These are phyloP conservation scores for Angomonas desouzai DNA, from an alignment of 208 protist genomes.

Conservation along the genomic window DNA sequence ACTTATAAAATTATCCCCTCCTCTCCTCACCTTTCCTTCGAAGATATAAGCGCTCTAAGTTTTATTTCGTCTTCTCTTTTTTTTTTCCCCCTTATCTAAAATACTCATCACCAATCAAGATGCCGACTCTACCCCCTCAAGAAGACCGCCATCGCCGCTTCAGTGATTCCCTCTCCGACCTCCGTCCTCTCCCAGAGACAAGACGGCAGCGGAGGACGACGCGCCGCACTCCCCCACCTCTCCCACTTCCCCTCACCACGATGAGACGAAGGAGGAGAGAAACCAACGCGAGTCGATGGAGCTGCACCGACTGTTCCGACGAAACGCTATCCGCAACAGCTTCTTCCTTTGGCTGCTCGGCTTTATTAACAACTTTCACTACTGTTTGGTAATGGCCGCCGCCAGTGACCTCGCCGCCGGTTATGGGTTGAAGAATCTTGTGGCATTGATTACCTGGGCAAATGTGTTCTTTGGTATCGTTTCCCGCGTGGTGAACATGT, in stretches of 20 bases:
- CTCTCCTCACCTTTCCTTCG: background rate
- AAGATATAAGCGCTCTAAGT: background rate
- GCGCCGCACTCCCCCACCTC: background rate
- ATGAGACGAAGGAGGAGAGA: background rate
- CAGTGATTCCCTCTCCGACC: background rate
- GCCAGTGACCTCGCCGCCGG: constrained; percentile 35
- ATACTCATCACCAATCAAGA: background rate
- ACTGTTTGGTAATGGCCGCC: constrained; percentile 74
- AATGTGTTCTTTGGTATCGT: constrained; percentile 88
- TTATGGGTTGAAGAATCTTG: constrained; percentile 60
- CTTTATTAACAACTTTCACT: constrained; percentile 91
- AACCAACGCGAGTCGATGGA: constrained; percentile 21
- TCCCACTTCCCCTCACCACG: background rate
- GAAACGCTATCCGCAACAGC: constrained; percentile 24
- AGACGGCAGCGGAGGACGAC: no score
- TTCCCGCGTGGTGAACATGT: constrained; percentile 69
- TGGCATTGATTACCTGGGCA: constrained; percentile 63
- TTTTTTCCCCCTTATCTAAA: background rate
- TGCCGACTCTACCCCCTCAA: background rate
- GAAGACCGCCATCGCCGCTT: background rate
- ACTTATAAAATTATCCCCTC: no score
- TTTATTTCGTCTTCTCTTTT: constrained; percentile 5
- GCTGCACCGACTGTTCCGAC: constrained; percentile 22
- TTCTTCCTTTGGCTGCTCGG: constrained; percentile 62
- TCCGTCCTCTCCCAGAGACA: background rate